Conservation (phyloP, 257 asterid species). For the Capsicum chinense region DNA sequence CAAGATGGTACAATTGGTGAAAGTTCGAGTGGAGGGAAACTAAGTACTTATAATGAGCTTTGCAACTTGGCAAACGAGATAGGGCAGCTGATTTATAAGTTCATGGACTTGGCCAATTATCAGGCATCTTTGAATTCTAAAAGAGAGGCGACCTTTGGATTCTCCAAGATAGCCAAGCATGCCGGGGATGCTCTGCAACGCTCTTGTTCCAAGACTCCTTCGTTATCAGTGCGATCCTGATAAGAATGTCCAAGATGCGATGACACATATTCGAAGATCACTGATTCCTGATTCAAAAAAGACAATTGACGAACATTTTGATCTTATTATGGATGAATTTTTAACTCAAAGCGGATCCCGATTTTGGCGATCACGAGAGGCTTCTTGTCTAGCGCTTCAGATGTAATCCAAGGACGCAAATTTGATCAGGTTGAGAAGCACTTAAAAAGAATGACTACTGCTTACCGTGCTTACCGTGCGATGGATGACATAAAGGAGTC, state of each 20-base stretch:
- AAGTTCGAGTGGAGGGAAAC: constrained; percentile 92
- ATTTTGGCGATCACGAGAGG: constrained; percentile 98
- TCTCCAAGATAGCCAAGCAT: constrained; percentile 95
- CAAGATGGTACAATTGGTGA: constrained; percentile 92
- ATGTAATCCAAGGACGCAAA: constrained; percentile 93
- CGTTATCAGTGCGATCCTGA: constrained; percentile 99
- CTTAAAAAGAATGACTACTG: constrained; percentile 79
- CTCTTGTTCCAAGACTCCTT: constrained; percentile 87
- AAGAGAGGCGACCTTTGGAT: constrained; percentile 99
- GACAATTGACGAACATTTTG: constrained; percentile 88
- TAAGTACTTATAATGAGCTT: constrained; percentile 96
- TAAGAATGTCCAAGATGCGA: constrained; percentile 99
- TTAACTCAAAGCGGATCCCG: constrained; percentile 91
- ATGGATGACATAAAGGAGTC: constrained; percentile 99
- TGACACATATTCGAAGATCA: constrained; percentile 96
- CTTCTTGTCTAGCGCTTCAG: constrained; percentile 99
- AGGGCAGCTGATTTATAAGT: constrained; percentile 97
- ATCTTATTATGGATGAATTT: constrained; percentile 80
- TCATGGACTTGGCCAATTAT: constrained; percentile 97
- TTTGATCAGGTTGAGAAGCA: constrained; percentile 94
- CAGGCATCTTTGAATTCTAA: constrained; percentile 94
- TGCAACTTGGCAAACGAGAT: constrained; percentile 95
- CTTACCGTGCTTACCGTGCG: constrained; percentile 93
- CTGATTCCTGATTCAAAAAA: constrained; percentile 82
- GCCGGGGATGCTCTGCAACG: constrained; percentile 92